phyloP scores from a whole-genome alignment of 345 rosid species.

The Brassica juncea region DNA sequence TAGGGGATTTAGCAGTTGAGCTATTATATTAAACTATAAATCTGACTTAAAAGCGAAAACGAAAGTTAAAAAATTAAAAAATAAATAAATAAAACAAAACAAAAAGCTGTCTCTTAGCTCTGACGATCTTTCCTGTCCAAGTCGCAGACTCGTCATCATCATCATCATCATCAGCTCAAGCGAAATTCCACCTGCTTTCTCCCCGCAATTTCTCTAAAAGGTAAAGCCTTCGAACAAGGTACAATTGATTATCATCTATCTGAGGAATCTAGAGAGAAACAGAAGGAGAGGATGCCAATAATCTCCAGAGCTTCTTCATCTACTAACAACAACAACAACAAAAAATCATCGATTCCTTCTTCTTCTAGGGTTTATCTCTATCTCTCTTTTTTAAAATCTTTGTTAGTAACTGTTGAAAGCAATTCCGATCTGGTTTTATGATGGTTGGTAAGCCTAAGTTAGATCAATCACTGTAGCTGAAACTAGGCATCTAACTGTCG shows the following conservation, averaged over 20 bases:
- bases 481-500: background rate
- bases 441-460: slow-evolving; percentile 19
- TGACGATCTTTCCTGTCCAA: slow-evolving; percentile 40
- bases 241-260: slow-evolving; percentile 7
- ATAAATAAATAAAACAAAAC: no score
- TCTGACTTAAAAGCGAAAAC: no score
- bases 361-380: slow-evolving; percentile 58
- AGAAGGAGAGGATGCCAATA: slow-evolving; percentile 53
- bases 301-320: slow-evolving; percentile 72
- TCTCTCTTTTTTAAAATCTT: background rate
- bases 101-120: background rate
- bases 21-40: background rate
- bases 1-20: slow-evolving; percentile 21
- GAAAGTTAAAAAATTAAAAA: no score
- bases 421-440: slow-evolving; percentile 24
- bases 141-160: slow-evolving; percentile 44
- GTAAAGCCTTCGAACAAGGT: background rate
- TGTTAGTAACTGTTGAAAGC: background rate
- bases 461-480: background rate
- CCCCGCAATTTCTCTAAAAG: background rate
- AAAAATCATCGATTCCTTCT: slow-evolving; percentile 57
- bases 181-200: slow-evolving; percentile 8
- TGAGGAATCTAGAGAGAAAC: slow-evolving; percentile 12
- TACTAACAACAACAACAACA: slow-evolving; percentile 35
- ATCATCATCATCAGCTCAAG: slow-evolving; percentile 22